These are phyloP conservation scores for Plectosphaerella cucumerina DNA, from an alignment of 2,329 filamentous ascomycete genomes.

Conservation along the genomic window DNA sequence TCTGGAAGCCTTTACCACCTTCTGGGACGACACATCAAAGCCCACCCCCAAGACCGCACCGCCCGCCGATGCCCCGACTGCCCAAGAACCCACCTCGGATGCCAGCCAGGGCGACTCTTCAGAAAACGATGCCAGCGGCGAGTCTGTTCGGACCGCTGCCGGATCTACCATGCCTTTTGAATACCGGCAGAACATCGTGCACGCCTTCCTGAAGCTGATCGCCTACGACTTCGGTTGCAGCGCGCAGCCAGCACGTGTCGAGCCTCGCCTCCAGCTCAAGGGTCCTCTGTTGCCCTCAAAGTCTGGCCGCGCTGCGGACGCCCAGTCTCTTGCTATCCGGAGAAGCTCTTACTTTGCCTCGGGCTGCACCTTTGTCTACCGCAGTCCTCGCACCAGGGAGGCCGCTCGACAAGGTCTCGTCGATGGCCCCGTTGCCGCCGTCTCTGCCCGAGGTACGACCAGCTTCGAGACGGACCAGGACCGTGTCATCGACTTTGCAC, in stretches of 20 bases:
- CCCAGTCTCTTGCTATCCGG: conserved; percentile 8
- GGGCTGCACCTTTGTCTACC: conserved; percentile 56
- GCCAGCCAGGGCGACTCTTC: conserved; percentile 3
- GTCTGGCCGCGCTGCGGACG: not conserved
- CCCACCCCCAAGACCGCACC: conserved; percentile 24
- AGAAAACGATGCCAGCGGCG: conserved; percentile 10
- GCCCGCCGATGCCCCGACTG: conserved; percentile 24
- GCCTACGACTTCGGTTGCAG: conserved; percentile 65
- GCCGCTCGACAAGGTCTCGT: conserved; percentile 55
- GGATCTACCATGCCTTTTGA: conserved; percentile 56
- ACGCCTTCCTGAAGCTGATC: conserved; percentile 59
- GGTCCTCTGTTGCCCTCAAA: conserved; percentile 19
- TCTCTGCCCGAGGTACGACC: conserved; percentile 53
- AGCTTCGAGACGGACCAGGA: conserved; percentile 51
- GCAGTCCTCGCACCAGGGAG: conserved; percentile 55
- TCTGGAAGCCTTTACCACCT: conserved; percentile 53
- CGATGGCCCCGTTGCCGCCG: conserved; percentile 57
- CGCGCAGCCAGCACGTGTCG: conserved; percentile 49
- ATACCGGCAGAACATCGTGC: conserved; percentile 51
- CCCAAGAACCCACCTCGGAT: conserved; percentile 5
- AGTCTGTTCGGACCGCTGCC: conserved; percentile 35
- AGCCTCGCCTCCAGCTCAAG: conserved; percentile 54
- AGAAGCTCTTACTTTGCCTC: conserved; percentile 54
- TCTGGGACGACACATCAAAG: conserved; percentile 58
- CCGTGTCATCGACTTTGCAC: conserved; percentile 56